These are phyloP conservation scores for Holtermanniella nyarrowii DNA, from an alignment of 768 basidiomycete species.

Conservation along the genomic window DNA sequence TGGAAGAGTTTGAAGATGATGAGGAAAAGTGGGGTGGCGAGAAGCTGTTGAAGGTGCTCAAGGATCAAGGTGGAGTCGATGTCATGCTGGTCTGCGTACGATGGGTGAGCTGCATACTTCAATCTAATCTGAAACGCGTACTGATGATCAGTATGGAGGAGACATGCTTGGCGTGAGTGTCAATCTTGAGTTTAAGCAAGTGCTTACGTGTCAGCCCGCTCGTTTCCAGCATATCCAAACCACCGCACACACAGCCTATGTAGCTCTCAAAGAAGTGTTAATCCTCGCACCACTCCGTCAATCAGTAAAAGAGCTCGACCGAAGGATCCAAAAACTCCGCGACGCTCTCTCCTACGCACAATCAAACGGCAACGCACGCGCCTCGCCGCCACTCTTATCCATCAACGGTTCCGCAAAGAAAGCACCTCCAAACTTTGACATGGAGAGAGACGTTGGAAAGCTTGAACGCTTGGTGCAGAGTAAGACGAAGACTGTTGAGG, in stretches of 20 bases:
- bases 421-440: not conserved
- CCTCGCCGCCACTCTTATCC: not conserved
- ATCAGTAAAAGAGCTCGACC: constrained; percentile 19
- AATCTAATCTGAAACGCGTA: not conserved
- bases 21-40: constrained; percentile 34
- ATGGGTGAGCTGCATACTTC: constrained; percentile 20
- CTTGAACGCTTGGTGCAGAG: constrained; percentile 26
- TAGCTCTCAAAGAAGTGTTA: constrained; percentile 10
- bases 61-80: constrained; percentile 25
- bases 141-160: constrained; percentile 25
- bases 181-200: not conserved
- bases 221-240: constrained; percentile 33
- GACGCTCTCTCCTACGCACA: constrained; percentile 2
- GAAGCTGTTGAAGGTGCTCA: constrained; percentile 18
- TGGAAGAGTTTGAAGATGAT: constrained; percentile 29
- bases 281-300: constrained; percentile 16
- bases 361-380: not conserved
- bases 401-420: not conserved
- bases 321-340: constrained; percentile 18
- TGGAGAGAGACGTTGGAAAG: constrained; percentile 12
- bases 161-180: constrained; percentile 33
- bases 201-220: constrained; percentile 15
- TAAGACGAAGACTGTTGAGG: constrained; percentile 19
- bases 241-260: constrained; percentile 22
- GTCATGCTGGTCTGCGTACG: constrained; percentile 28